phyloP scores from a whole-genome alignment of 1,284 basidiomycete genomes.

The Rhodofomes roseus region DNA sequence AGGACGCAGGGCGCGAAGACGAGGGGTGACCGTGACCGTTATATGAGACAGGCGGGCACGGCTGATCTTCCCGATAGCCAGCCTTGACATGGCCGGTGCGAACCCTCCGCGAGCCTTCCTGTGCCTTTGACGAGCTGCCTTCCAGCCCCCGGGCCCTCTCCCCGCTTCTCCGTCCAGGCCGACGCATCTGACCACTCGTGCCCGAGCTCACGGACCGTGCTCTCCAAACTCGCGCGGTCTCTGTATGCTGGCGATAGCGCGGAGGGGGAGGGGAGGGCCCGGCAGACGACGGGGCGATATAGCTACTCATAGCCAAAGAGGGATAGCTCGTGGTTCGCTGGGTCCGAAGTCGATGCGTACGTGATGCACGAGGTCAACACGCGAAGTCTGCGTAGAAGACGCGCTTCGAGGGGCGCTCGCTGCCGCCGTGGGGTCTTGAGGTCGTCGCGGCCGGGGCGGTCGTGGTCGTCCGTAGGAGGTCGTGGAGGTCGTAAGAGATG shows the following conservation, averaged over 20 bases:
- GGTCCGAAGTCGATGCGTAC: constrained; percentile 20
- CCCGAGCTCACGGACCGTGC: constrained; percentile 15
- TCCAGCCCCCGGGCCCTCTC: constrained; percentile 15
- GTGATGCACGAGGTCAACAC: constrained; percentile 22
- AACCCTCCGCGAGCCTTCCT: constrained; percentile 11
- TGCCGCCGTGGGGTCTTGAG: constrained; percentile 4
- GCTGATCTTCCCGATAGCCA: constrained; percentile 13
- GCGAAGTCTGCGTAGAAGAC: constrained; percentile 13
- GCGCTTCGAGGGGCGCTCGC: constrained; percentile 8
- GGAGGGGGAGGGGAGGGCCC: constrained; percentile 14
- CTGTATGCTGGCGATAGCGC: constrained; percentile 17
- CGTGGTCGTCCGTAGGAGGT: constrained; percentile 9
- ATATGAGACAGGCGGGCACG: constrained; percentile 12
- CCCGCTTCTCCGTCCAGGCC: constrained; percentile 16
- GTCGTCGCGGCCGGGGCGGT: constrained; percentile 6
- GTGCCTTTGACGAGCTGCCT: constrained; percentile 14
- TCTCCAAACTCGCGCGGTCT: constrained; percentile 11
- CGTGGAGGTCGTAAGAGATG: constrained; percentile 10
- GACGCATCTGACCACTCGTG: constrained; percentile 13
- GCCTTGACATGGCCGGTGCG: constrained; percentile 6
- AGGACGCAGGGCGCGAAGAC: constrained; percentile 8
- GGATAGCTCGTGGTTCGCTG: constrained; percentile 26
- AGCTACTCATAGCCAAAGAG: constrained; percentile 24
- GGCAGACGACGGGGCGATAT: constrained; percentile 21
- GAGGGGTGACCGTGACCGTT: constrained; percentile 7